These are phyloP conservation scores for Lentithecium fluviatile DNA, from an alignment of 495 filamentous ascomycete genomes.

Conservation along the genomic window DNA sequence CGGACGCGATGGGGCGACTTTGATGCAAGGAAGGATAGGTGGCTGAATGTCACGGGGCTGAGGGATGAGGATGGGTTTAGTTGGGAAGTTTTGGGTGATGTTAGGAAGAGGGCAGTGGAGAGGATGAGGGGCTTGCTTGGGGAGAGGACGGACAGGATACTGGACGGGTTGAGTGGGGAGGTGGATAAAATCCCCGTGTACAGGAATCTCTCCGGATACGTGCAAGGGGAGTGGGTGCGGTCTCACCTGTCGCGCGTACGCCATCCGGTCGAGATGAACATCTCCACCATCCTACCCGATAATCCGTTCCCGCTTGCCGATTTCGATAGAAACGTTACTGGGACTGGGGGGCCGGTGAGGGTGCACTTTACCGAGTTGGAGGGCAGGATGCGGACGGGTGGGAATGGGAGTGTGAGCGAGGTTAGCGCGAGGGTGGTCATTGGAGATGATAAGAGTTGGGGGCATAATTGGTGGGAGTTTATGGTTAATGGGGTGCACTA, in stretches of 20 bases:
- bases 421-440: slow-evolving; percentile 66
- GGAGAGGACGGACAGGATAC: slow-evolving; percentile 21
- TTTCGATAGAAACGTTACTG: slow-evolving; percentile 40
- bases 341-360: slow-evolving; percentile 22
- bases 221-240: slow-evolving; percentile 74
- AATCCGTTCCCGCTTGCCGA: slow-evolving; percentile 27
- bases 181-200: slow-evolving; percentile 54
- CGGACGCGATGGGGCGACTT: slow-evolving; percentile 74
- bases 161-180: slow-evolving; percentile 38
- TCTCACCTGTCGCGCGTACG: slow-evolving; percentile 46
- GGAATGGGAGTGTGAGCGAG: slow-evolving; percentile 42
- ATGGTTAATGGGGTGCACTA: slow-evolving; percentile 81
- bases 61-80: slow-evolving; percentile 69
- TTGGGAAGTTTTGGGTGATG: slow-evolving; percentile 63
- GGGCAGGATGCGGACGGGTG: slow-evolving; percentile 11
- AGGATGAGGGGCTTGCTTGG: slow-evolving; percentile 51
- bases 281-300: slow-evolving; percentile 48
- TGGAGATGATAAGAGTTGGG: slow-evolving; percentile 59
- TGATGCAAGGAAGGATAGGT: slow-evolving; percentile 54
- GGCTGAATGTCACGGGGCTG: slow-evolving; percentile 76
- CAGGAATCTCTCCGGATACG: slow-evolving; percentile 75
- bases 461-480: slow-evolving; percentile 59
- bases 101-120: slow-evolving; percentile 55
- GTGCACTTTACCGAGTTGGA: slow-evolving; percentile 30
- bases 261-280: slow-evolving; percentile 50